Evolutionary conservation across 140 eudicot genomes (phyloP), one percentile per base, ranked within the genome.

Genomic region (Stevia rebaudiana): DNA sequence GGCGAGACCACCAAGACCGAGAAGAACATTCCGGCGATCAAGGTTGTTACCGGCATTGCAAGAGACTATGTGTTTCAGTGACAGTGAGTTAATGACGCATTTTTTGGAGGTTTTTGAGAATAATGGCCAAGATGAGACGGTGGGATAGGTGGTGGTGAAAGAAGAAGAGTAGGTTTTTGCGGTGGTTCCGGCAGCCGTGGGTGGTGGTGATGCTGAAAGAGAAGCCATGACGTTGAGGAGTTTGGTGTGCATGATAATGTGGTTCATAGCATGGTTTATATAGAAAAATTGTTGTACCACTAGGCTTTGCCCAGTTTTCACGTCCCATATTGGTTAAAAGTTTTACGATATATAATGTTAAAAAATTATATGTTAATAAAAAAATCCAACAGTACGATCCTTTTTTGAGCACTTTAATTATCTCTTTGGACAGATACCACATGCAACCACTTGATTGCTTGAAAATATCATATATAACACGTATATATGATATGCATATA

Each of bases 1-100:
- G 8, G 76, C 80, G 0, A 83, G 79, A 6, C 90, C 90, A 0
- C 86, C 86, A 1, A 80, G 56, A 13, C 84, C 84, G 6, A 83
- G 60, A 10, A 83, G 80, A 52, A 74, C 35, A 8, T 74, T 63
- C 23, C 66, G 72, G 31, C 64, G 74, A 7, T 33, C 64, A 3
- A 69, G 51, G 74, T 56, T 24, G 57, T 46, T 46, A 3, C 10
- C 31, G 52, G 11, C 72, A n/a, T 55, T 67, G 70, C 84, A 75
- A 24, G 84, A 53, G 72, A 75, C 33, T 47, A 54, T 66, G 55
- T 54, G 75, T 41, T 39, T 74, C 0, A 55, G 78, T 12, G 58
- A 51, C n/a, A n/a, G n/a, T n/a, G n/a, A n/a, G 47, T 48, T 64
- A 5, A 57, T 49, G 52, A 73, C 44, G 55, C 56, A 24, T 9